phyloP scores from a whole-genome alignment of 805 yeast species.

The Starmerella etchellsii region DNA sequence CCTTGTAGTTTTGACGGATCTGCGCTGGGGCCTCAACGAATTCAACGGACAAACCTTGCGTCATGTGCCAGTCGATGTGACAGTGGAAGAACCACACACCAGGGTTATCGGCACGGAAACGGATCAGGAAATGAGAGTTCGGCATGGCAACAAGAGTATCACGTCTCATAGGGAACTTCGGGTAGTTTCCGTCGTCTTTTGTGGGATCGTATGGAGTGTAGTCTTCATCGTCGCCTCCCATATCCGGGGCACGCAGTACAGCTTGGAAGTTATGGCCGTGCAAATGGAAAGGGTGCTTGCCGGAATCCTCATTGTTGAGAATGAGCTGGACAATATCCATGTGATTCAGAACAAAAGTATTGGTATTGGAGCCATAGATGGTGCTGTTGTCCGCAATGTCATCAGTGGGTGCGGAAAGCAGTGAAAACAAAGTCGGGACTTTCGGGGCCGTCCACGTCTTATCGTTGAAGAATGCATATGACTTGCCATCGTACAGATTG shows the following conservation, averaged over 20 bases:
- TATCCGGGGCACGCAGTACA: slow-evolving; percentile 46
- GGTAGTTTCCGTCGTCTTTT: slow-evolving; percentile 39
- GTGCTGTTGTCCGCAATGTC: slow-evolving; percentile 37
- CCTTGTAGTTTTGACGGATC: slow-evolving; percentile 40
- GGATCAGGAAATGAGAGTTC: slow-evolving; percentile 69
- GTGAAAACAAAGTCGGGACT: slow-evolving; percentile 77
- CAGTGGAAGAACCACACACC: slow-evolving; percentile 99
- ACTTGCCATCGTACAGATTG: slow-evolving; percentile 72
- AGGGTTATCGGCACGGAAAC: slow-evolving; percentile 88
- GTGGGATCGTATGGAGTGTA: slow-evolving; percentile 47
- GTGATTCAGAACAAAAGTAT: slow-evolving; percentile 56
- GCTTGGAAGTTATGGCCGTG: slow-evolving; percentile 91
- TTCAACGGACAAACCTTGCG: slow-evolving; percentile 77
- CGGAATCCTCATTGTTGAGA: slow-evolving; percentile 75
- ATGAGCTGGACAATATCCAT: slow-evolving; percentile 66
- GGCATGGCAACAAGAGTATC: slow-evolving; percentile 72
- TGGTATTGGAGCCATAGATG: slow-evolving; percentile 75
- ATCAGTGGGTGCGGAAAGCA: slow-evolving; percentile 45
- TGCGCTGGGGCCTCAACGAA: slow-evolving; percentile 73
- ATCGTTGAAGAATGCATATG: slow-evolving; percentile 94
- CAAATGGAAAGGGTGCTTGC: slow-evolving; percentile 94
- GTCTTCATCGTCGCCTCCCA: slow-evolving; percentile 35
- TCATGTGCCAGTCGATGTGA: slow-evolving; percentile 96
- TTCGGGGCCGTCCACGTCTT: slow-evolving; percentile 65
- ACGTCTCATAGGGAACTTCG: slow-evolving; percentile 70